phyloP scores from a whole-genome alignment of 2,329 filamentous ascomycete genomes.

The Penicillium janthinellum region DNA sequence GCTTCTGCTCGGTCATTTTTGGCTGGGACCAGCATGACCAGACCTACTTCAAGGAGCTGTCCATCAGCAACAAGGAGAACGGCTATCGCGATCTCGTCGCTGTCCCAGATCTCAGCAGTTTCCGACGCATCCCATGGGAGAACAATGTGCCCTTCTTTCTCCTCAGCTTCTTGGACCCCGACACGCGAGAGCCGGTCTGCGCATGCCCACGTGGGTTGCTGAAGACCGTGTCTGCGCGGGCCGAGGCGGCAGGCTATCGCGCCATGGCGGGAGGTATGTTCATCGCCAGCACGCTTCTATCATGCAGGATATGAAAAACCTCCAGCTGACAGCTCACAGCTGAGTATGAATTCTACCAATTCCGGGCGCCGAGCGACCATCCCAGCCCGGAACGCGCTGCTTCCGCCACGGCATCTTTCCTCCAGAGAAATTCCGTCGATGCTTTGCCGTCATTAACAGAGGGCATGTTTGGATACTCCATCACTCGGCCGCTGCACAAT shows the following conservation, averaged over 20 bases:
- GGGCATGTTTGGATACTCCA: conserved; percentile 94
- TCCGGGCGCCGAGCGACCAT: conserved; percentile 63
- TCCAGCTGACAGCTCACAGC: conserved; percentile 54
- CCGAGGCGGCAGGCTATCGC: conserved; percentile 68
- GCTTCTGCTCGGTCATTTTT: conserved; percentile 92
- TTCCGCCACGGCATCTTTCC: conserved; percentile 72
- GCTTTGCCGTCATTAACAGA: conserved; percentile 80
- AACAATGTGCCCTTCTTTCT: conserved; percentile 82
- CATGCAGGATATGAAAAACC: too few relatives aligned
- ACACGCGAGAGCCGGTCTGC: conserved; percentile 69
- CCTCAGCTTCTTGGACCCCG: conserved; percentile 80
- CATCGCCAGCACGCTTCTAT: not conserved
- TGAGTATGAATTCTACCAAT: conserved; percentile 95
- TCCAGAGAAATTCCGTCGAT: conserved; percentile 71
- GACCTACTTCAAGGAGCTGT: conserved; percentile 82
- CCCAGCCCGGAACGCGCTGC: conserved; percentile 59
- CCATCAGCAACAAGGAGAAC: conserved; percentile 86
- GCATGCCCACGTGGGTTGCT: conserved; percentile 80
- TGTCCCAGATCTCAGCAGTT: conserved; percentile 74
- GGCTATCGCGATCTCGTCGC: conserved; percentile 86
- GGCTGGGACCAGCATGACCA: conserved; percentile 97
- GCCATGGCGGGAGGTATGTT: conserved; percentile 85
- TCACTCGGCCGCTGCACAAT: conserved; percentile 84
- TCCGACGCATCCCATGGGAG: conserved; percentile 88
- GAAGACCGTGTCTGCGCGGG: conserved; percentile 66